These are phyloP conservation scores for Ophiostoma piceae DNA, from an alignment of 2,329 filamentous ascomycete species.

Conservation along the genomic window DNA sequence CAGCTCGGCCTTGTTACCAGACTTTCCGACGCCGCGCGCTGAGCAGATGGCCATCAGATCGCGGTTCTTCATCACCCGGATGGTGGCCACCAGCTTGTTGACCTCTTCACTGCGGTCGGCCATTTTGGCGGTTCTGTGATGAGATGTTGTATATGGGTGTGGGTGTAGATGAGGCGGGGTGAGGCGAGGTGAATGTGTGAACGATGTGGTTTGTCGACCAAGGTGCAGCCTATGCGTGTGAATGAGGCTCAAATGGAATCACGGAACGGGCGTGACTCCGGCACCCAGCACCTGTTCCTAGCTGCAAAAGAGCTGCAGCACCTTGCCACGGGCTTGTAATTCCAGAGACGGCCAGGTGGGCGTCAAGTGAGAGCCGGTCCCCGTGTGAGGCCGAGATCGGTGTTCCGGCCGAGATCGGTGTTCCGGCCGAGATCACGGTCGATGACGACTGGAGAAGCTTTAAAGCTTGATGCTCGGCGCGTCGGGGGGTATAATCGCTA, in stretches of 20 bases:
- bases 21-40: slow-evolving; percentile 67
- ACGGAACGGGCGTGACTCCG: not conserved
- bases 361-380: not conserved
- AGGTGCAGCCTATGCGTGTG: not conserved
- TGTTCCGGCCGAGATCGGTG: not conserved
- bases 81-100: slow-evolving; percentile 41
- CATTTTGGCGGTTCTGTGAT: slow-evolving; percentile 22
- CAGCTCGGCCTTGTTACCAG: slow-evolving; percentile 78
- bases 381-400: not conserved
- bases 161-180: not conserved
- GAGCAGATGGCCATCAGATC: slow-evolving; percentile 74
- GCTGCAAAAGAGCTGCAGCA: not conserved
- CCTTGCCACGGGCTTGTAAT: not conserved
- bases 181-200: not conserved
- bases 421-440: not conserved
- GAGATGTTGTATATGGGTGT: not conserved
- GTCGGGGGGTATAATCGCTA: not conserved
- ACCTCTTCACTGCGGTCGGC: slow-evolving; percentile 37
- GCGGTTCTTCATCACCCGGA: slow-evolving; percentile 48
- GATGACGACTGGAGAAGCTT: not conserved
- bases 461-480: not conserved
- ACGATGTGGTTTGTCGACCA: not conserved
- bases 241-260: not conserved
- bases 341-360: not conserved
- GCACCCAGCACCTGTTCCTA: not conserved